These are phyloP conservation scores for Logfia minima DNA, from an alignment of 129 eudicot genomes.

Conservation along the genomic window DNA sequence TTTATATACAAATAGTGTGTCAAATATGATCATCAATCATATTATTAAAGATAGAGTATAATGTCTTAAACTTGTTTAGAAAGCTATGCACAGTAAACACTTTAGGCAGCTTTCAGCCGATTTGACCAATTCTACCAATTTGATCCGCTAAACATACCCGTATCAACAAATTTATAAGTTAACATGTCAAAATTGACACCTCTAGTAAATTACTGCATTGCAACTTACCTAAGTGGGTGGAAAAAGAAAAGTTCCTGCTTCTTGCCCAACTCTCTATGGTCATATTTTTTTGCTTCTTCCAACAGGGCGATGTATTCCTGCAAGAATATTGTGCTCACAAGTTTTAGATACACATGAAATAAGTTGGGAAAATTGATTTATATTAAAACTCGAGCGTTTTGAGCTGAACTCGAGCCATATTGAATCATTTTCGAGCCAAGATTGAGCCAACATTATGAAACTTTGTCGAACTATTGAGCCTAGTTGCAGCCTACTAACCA, in stretches of 20 bases:
- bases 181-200: background rate
- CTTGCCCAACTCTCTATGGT: conserved; percentile 74
- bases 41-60: too few relatives aligned
- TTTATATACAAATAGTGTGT: background rate
- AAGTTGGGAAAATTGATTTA: background rate
- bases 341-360: too few relatives aligned
- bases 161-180: background rate
- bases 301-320: conserved; percentile 76
- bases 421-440: too few relatives aligned
- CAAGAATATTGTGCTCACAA: background rate
- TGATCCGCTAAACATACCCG: background rate
- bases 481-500: background rate
- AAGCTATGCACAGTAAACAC: too few relatives aligned
- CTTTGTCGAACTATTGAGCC: background rate
- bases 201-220: background rate
- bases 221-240: conserved; percentile 75
- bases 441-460: too few relatives aligned
- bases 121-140: too few relatives aligned
- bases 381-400: too few relatives aligned
- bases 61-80: too few relatives aligned
- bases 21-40: background rate
- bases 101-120: too few relatives aligned
- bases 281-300: conserved; percentile 97
- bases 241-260: conserved; percentile 97
- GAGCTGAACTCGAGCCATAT: too few relatives aligned